phyloP scores from a whole-genome alignment of 169 alveolate species.

The Cyclospora cayetanensis region DNA sequence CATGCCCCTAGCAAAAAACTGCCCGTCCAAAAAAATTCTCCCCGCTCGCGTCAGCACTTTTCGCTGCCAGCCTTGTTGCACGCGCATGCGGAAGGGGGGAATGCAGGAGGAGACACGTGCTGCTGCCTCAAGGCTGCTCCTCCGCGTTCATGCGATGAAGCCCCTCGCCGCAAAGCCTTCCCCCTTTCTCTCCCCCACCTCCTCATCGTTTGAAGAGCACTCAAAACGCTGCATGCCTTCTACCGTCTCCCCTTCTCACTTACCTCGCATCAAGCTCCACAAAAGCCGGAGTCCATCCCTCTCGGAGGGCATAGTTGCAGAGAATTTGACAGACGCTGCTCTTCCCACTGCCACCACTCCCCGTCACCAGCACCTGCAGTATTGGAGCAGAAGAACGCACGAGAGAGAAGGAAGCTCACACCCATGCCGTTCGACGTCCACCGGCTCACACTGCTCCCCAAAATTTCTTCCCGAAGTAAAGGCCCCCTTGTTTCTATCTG shows the following conservation, averaged over 20 bases:
- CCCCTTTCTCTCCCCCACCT: background rate
- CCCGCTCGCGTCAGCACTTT: no score
- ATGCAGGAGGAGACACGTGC: background rate
- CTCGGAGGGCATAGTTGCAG: constrained; percentile 86
- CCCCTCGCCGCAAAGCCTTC: no score
- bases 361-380: constrained; percentile 83
- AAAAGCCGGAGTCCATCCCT: constrained; percentile 86
- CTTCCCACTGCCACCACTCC: constrained; percentile 89
- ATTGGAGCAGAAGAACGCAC: background rate
- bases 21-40: no score
- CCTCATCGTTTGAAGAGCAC: no score
- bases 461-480: no score
- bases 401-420: background rate
- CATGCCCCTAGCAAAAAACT: no score
- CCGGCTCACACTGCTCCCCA: no score
- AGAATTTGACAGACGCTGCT: constrained; percentile 85
- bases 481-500: no score
- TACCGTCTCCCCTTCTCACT: constrained; percentile 22
- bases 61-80: no score
- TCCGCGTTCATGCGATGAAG: no score
- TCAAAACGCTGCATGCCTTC: background rate
- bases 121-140: background rate
- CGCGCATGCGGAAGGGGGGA: background rate
- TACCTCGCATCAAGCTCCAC: constrained; percentile 89
- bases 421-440: no score